Base-by-base conservation (phyloP, 2,329 filamentous ascomycete species). In the Chaetomium sp. region DNA sequence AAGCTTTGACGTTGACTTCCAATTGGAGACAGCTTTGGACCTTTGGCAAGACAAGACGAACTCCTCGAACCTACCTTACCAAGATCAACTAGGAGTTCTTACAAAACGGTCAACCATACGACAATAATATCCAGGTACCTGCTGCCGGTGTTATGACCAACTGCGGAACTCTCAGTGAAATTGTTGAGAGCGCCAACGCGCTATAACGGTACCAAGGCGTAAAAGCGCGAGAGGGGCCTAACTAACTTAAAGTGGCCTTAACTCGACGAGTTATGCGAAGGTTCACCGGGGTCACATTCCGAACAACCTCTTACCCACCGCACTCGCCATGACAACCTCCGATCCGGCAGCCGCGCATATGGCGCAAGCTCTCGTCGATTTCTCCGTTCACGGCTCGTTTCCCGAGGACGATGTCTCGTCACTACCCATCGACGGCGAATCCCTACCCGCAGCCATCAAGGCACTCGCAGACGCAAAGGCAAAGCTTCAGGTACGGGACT, bases 351-450 rank as follows among this genome's bases (percentile, higher is more conserved):
- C 59, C 29, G 56, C 64, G 13, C 68, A 69, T 51, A 60, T 76
- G 57, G 85, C 85, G 69, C 80, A 84, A 66, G 86, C 87, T 4
- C 78, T 92, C 50, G 84, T 92, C 63, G 80, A 86, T 66, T 91
- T 89, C 71, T 83, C 90, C 61, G 67, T 77, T 3, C 71, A 79
- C 60, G 78, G 79, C 45, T 67, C 73, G 50, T 84, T 83, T 66
- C 82, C 82, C 2, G 78, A 82, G n/a, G 79, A 82, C 58, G 75
- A 74, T 23, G 69, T 81, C n/a, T 81, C 79, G 12, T 76, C 75
- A 1, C 70, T 74, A 21, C 68, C 68, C n/a, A 66, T 82, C 29
- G 70, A 71, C 29, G 69, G 74, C 13, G 69, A 74, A 19, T 73
- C 75, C 64, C 75, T 84, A 1, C 76, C 77, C 19, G 69, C 72